These are phyloP conservation scores for Cystobasidium slooffiae DNA, from an alignment of 1,284 basidiomycete species.

Conservation along the genomic window DNA sequence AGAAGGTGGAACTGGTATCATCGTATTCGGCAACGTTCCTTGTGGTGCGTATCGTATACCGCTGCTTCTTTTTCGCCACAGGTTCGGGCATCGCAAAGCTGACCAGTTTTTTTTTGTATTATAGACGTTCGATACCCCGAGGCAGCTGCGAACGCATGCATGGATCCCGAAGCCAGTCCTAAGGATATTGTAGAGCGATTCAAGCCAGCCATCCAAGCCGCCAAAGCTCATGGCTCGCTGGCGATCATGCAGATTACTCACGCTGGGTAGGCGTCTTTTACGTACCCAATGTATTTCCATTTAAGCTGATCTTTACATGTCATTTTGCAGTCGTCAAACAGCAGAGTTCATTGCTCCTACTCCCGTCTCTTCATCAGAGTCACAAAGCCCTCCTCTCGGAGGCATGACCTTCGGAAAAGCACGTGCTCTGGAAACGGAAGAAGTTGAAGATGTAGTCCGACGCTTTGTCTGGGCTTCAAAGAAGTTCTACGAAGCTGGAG, in stretches of 20 bases:
- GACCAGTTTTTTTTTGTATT: background rate
- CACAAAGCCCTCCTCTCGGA: constrained; percentile 50
- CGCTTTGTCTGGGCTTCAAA: constrained; percentile 58
- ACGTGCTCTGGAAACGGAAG: constrained; percentile 33
- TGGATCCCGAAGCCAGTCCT: constrained; percentile 43
- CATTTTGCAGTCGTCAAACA: constrained; percentile 22
- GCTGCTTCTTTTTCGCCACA: background rate
- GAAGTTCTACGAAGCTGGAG: constrained; percentile 56
- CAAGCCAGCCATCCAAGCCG: constrained; percentile 55
- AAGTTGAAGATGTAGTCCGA: constrained; percentile 54
- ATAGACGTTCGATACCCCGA: constrained; percentile 43
- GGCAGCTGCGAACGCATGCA: constrained; percentile 39
- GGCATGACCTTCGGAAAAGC: constrained; percentile 52
- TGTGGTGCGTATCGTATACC: constrained; percentile 37
- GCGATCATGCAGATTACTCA: constrained; percentile 60
- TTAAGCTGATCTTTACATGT: constrained; percentile 47
- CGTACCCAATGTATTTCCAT: background rate
- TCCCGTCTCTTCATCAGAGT: constrained; percentile 56
- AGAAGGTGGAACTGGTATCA: constrained; percentile 54
- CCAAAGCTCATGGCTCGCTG: constrained; percentile 59
- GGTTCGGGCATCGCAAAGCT: background rate
- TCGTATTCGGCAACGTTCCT: constrained; percentile 55
- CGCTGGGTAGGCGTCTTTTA: constrained; percentile 53
- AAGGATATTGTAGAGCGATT: constrained; percentile 56
- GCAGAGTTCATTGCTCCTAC: constrained; percentile 49